Evolutionary conservation across 768 basidiomycete genomes (phyloP).

Genomic region (Chalciporus piperatus): DNA sequence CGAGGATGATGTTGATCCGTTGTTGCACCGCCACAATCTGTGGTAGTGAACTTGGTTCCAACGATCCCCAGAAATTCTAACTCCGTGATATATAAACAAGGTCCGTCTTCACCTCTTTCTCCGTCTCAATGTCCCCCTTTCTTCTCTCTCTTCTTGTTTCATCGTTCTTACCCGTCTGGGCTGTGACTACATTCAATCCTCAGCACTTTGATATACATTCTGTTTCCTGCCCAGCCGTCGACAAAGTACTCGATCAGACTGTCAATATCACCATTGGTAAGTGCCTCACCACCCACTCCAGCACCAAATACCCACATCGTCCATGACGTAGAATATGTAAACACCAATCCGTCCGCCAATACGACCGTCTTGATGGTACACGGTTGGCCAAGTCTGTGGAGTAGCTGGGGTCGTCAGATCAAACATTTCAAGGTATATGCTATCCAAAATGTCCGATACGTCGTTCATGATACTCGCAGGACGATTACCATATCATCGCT

Average conservation of each 20-base stretch:
- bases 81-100: background rate
- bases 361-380: slow-evolving; percentile 66
- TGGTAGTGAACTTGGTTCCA: too few relatives aligned
- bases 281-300: slow-evolving; percentile 13
- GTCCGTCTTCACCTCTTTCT: background rate
- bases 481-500: slow-evolving; percentile 58
- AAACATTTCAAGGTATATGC: slow-evolving; percentile 53
- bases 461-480: slow-evolving; percentile 29
- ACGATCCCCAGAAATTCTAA: too few relatives aligned
- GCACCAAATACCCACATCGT: background rate
- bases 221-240: slow-evolving; percentile 41
- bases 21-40: too few relatives aligned
- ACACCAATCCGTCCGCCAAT: slow-evolving; percentile 54
- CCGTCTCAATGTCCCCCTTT: background rate
- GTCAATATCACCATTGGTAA: slow-evolving; percentile 47
- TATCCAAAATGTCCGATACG: background rate
- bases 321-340: slow-evolving; percentile 50
- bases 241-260: slow-evolving; percentile 31
- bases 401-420: slow-evolving; percentile 71
- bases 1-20: too few relatives aligned
- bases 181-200: slow-evolving; percentile 34
- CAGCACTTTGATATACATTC: slow-evolving; percentile 32
- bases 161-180: background rate
- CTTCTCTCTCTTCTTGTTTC: background rate
- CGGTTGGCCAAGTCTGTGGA: slow-evolving; percentile 80